Base-by-base conservation (phyloP, 2,329 filamentous ascomycete species). In the Beauveria pseudobassiana region DNA sequence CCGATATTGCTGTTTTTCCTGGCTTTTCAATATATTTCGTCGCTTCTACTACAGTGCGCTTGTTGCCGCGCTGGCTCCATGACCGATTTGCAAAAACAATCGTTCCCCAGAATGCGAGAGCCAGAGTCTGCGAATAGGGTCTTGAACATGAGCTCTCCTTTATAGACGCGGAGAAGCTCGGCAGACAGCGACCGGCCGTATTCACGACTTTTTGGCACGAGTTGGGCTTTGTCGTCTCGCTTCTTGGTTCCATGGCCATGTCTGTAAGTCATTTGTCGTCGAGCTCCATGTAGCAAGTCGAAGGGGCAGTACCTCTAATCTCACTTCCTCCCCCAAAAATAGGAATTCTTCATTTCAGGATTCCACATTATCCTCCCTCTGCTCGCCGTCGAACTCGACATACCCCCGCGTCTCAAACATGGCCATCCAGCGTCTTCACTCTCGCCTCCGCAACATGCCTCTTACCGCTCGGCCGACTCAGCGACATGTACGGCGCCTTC, bases 341-440 rank as follows among this genome's bases (percentile, higher is more conserved):
- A 84, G 79, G 88, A 91, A 72, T 91, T 87, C 72, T 87, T 87
- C 70, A 82, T 92, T 46, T 88, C 87, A 58, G 89, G 90, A 18
- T 93, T 91, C 70, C 82, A 80, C 54, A 86, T 88, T 66, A 82
- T 92, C 28, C 75, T 91, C 1, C 89, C 89, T 1, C 83, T 83
- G 0, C 73, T 93, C 14, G 77, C 84, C 30, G 70, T 74, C 45
- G 79, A 84, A 5, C 78, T 93, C 8, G 64, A 85, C 54, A 91
- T 93, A 52, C 84, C 88, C 78, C 71, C 69, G 80, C 68, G 59
- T 86, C 69, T 69, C 81, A 69, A 74, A 90, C 76, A 75, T 90
- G 83, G 89, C 88, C 74, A 67, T 85, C 74, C 71, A 87, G 75
- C 67, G 78, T 85, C 50, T 80, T 85, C 43, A 85, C 87, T 5